Evolutionary conservation across 2,329 filamentous ascomycete genomes (phyloP), one percentile per base, ranked within the genome.

Genomic region (Colletotrichum camelliae): DNA sequence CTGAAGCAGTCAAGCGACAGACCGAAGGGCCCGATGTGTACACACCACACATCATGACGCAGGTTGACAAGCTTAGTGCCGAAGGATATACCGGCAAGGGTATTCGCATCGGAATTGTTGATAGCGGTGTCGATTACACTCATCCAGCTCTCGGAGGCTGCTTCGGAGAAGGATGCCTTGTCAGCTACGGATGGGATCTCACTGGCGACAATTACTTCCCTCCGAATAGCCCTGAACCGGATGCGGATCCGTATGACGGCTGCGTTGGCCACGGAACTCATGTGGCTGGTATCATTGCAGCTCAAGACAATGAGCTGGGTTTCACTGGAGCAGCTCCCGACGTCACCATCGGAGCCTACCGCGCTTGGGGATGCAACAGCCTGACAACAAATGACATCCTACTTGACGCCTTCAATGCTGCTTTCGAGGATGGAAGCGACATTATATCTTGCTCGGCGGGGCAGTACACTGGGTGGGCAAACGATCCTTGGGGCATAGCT

Each of bases 111-210:
- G 87, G 82, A 4, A 80, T 88, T 43, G 81, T 88, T 48, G 85
- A 87, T 70, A 80, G 78, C 2, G 80, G 81, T 3, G 81, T 89
- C 39, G 89, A 91, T 79, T 90, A 90, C 79, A 84, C 79, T 7
- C 88, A 89, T 74, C 88, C 88, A 12, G 87, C 87, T 12, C 85
- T 91, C 2, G 89, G 89, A 16, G 88, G 88, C 5, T 88, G 88
- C 68, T 90, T 90, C 76, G 89, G 89, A 3, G 78, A 83, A 13
- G 88, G 87, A 0, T 89, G 85, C 77, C 81, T 89, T 33, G 84
- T 91, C 12, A 81, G 83, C 12, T 85, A 85, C 74, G 89, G 89
- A 1, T 86, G 85, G 72, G 88, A 89, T 72, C 83, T 89, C 66
- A 83, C 87, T 9, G 88, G 87, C 4, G 86, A 89, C 72, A 80